A percentile compares a stretch with the other conserved stretches of the same genome.
phyloP scores from a whole-genome alignment of 768 basidiomycete species.

The Rhizopogon salebrosus region DNA sequence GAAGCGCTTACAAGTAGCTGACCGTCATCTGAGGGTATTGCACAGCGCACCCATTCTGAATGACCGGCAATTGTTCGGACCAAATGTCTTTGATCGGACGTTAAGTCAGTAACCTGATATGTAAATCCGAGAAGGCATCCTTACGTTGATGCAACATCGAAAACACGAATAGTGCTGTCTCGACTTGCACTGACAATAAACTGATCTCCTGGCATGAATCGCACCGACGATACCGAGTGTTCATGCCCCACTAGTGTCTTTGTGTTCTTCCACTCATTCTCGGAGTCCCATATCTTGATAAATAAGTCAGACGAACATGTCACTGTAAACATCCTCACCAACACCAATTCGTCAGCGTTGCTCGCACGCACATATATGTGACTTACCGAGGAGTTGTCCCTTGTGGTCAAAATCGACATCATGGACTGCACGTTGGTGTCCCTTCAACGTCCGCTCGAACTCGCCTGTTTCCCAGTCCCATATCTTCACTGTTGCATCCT shows the following conservation, averaged over 20 bases:
- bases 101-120: constrained; percentile 6
- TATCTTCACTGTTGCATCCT: constrained; percentile 86
- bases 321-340: constrained; percentile 10
- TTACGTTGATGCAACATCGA: constrained; percentile 83
- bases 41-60: constrained; percentile 79
- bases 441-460: constrained; percentile 86
- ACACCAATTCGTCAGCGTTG: background rate
- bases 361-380: background rate
- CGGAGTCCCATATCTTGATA: constrained; percentile 89
- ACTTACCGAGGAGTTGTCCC: constrained; percentile 73
- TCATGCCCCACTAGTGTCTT: constrained; percentile 89
- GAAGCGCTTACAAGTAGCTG: constrained; percentile 74
- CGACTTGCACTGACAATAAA: constrained; percentile 82
- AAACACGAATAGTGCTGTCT: constrained; percentile 81
- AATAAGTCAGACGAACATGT: constrained; percentile 84
- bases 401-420: constrained; percentile 88
- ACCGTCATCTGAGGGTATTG: constrained; percentile 65
- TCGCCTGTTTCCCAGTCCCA: constrained; percentile 98
- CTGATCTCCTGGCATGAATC: constrained; percentile 83
- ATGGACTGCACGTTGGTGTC: constrained; percentile 84
- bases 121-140: background rate
- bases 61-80: constrained; percentile 74
- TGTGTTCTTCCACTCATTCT: constrained; percentile 85
- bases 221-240: constrained; percentile 82
- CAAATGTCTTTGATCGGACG: constrained; percentile 48